phyloP scores from a whole-genome alignment of 495 filamentous ascomycete genomes.

The Penicillium atrosanguineum region DNA sequence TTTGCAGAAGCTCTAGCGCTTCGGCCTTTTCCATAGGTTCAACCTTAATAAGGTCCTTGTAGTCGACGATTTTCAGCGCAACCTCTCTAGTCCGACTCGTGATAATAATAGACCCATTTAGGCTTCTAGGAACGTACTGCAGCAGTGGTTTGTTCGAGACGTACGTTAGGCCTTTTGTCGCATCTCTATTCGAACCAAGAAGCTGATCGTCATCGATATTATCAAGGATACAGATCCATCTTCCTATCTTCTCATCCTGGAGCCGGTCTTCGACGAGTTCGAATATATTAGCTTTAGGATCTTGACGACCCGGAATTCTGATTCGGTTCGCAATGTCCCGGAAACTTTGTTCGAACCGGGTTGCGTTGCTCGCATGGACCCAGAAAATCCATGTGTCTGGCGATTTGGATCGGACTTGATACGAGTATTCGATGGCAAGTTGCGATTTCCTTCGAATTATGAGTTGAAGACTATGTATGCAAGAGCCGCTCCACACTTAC shows the following conservation, averaged over 20 bases:
- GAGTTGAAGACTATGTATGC: too few species aligned
- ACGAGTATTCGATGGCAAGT: slow-evolving; percentile 38
- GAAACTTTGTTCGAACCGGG: slow-evolving; percentile 38
- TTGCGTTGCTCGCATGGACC: slow-evolving; percentile 38
- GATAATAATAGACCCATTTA: slow-evolving; percentile 27
- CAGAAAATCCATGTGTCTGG: slow-evolving; percentile 50
- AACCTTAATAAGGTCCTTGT: slow-evolving; percentile 35
- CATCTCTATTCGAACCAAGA: slow-evolving; percentile 17
- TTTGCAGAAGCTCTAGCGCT: slow-evolving; percentile 37
- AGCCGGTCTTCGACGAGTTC: slow-evolving; percentile 39
- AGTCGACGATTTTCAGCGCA: slow-evolving; percentile 26
- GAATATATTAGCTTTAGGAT: slow-evolving; percentile 39
- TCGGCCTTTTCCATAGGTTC: slow-evolving; percentile 31
- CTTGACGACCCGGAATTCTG: slow-evolving; percentile 27
- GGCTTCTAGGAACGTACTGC: neutral
- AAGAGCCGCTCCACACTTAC: neutral
- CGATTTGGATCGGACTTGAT: slow-evolving; percentile 28
- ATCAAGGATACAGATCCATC: slow-evolving; percentile 8
- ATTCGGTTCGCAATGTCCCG: neutral
- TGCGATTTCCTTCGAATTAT: slow-evolving; percentile 29
- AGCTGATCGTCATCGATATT: slow-evolving; percentile 13
- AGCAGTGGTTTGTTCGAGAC: neutral
- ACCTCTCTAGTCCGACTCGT: slow-evolving; percentile 33
- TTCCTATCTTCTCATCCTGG: slow-evolving; percentile 23
- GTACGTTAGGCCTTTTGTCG: slow-evolving; percentile 11